Evolutionary conservation across 2,329 filamentous ascomycete species (phyloP).

Genomic region (Colletotrichum spaethianum): DNA sequence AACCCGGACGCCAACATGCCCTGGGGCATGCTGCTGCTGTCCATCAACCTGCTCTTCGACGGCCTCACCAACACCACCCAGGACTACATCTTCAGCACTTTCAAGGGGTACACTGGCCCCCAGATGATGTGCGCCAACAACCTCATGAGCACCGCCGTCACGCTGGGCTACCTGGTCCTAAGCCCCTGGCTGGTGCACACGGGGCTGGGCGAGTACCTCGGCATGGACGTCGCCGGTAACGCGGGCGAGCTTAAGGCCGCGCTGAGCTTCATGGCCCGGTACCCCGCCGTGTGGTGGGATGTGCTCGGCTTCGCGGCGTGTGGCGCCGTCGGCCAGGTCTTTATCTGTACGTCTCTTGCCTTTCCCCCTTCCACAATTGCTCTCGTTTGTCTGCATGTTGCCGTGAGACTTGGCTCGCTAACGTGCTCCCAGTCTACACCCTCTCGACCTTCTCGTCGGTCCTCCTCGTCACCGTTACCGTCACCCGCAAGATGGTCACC

Average conservation of each 20-base stretch:
- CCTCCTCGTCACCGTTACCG: conserved; percentile 94
- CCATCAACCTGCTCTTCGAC: conserved; percentile 94
- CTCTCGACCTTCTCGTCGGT: conserved; percentile 92
- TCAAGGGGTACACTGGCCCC: conserved; percentile 86
- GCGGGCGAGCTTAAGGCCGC: conserved; percentile 87
- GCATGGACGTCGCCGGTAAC: conserved; percentile 74
- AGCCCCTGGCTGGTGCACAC: conserved; percentile 85
- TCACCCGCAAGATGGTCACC: conserved; percentile 98
- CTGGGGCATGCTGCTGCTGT: conserved; percentile 87
- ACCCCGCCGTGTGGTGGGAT: conserved; percentile 88
- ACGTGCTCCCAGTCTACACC: conserved; percentile 85
- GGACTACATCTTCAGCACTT: conserved; percentile 90
- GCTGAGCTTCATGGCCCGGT: conserved; percentile 81
- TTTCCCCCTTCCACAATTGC: conserved; percentile 12
- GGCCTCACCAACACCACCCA: conserved; percentile 97
- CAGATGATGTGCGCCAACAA: conserved; percentile 99
- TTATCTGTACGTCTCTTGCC: conserved; percentile 78
- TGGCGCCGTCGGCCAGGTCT: conserved; percentile 94
- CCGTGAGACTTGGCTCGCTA: no score
- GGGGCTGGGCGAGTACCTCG: conserved; percentile 73
- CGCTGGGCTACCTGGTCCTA: conserved; percentile 80
- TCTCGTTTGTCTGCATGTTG: no score
- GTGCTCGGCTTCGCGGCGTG: conserved; percentile 92
- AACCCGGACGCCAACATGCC: conserved; percentile 71
- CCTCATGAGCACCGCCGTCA: conserved; percentile 85